phyloP scores from a whole-genome alignment of 345 rosid genomes.

The Eucalyptus sp. region DNA sequence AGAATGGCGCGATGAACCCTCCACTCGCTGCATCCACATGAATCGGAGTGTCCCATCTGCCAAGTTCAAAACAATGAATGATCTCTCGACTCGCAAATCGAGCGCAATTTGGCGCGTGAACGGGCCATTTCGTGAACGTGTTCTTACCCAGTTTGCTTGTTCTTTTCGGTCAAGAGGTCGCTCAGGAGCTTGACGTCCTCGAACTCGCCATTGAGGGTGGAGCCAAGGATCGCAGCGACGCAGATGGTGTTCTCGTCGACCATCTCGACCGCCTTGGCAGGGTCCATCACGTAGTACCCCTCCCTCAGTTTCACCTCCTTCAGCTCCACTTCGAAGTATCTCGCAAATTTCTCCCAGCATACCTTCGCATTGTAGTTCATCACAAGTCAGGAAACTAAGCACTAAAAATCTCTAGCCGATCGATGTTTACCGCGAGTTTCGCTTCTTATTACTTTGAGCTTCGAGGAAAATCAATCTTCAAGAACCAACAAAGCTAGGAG shows the following conservation, averaged over 20 bases:
- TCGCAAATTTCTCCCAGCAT: constrained; percentile 50
- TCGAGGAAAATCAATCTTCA: background rate
- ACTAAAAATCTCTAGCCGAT: background rate
- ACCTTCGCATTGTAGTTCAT: constrained; percentile 3
- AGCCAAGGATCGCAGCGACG: constrained; percentile 44
- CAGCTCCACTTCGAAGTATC: constrained; percentile 46
- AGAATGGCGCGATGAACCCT: constrained; percentile 46
- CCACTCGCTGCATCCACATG: constrained; percentile 61
- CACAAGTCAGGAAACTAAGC: background rate
- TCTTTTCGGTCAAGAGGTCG: constrained; percentile 17
- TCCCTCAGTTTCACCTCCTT: constrained; percentile 41
- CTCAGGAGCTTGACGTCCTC: constrained; percentile 40
- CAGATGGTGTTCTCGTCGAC: constrained; percentile 50
- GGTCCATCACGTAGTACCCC: constrained; percentile 48
- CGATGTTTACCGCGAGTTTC: background rate
- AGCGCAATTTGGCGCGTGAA: background rate
- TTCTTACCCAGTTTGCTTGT: constrained; percentile 20
- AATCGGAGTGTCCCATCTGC: constrained; percentile 50
- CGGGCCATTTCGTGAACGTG: too few relatives aligned
- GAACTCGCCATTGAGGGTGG: constrained; percentile 45
- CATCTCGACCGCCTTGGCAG: constrained; percentile 31
- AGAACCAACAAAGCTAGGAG: background rate
- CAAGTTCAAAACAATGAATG: background rate
- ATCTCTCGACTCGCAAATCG: background rate
- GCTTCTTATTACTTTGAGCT: background rate